Evolutionary conservation across 2,329 filamentous ascomycete species (phyloP), one percentile per base, ranked within the genome.

Genomic region (Exutisphaerella laricina): DNA sequence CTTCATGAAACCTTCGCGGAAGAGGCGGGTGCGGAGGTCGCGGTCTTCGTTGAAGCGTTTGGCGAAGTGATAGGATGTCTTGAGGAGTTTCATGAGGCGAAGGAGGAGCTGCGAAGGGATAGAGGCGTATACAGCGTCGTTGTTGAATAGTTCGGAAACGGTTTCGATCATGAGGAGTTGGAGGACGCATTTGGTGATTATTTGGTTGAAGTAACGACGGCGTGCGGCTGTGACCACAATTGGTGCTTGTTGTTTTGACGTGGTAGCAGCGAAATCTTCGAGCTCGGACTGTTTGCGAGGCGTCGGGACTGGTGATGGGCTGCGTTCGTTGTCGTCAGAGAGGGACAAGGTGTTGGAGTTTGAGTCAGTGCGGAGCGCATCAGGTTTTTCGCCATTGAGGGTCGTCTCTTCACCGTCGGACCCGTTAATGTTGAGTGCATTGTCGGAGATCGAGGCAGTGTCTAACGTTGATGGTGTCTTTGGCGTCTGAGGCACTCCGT

Each of bases 91-190:
- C 94, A 98, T 99, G 10, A 99, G 74, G 2, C 89, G 82, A 14
- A 99, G 74, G 0, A 99, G 79, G 61, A 97, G 88, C 7, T 78
- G 71, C 0, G 88, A 95, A 0, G 92, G 94, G 28, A 98, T 98
- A 62, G 94, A 82, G 4, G 82, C 76, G 63, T 98, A 98, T 12
- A 98, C 94, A 1, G 85, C 80, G 61, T 97, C 89, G 65, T 97
- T 98, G 56, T 88, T 94, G 71, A 98, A 98, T 36, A 99, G 80
- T 66, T 99, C 94, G 59, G 94, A 94, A 30, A 99, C 94, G 0
- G 94, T 99, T 66, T 98, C 94, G 57, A 98, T 98, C 88, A 98
- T 98, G 51, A 99, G 80, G 2, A 98, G 78, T 66, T 98, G 94
- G 6, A 99, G 73, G 3, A 98, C 94, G 63, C 92, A 99, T 54